Evolutionary conservation across 2,329 filamentous ascomycete species (phyloP), one percentile per base, ranked within the genome.

Genomic region (Penicillium hesseltinei): DNA sequence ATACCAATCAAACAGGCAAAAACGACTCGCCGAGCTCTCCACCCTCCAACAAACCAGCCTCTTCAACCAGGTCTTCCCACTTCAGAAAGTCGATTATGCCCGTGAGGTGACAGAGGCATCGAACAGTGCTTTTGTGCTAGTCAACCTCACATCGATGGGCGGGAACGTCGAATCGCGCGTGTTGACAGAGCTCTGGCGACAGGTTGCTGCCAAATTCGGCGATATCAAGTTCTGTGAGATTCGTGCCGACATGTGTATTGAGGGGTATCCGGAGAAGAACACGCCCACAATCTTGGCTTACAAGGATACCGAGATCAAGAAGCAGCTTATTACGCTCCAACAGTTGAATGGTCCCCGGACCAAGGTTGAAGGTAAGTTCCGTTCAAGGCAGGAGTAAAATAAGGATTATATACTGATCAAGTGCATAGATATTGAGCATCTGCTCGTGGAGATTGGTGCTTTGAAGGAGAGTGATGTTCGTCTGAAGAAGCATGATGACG

Each of bases 181-280:
- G 4, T 77, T 97, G 66, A 87, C 88, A 0, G 89, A 96, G 70
- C 80, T 97, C 21, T 99, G 93, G 92, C 82, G 88, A 36, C 86
- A 92, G 69, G 83, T 94, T 40, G 93, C 94, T 0, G 78, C 77
- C 58, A 91, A 93, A 69, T 99, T 92, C 70, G 91, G 92, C 21
- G 93, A 99, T 63, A 81, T 99, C 74, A 99, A 99, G 77, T 99
- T 99, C 76, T 97, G 93, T 74, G 91, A 97, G 78, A 97, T 99
- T 66, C 85, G 88, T 66, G 94, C 88, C 7, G 88, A 91, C 70
- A 86, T 97, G 78, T 96, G 94, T 57, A 97, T 99, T 66, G 94
- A 97, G 73, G 91, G 91, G 40, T 99, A 99, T 74, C 94, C 94
- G 2, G 94, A 97, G 69, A 84, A 84, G 56, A 99, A 99, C 73